phyloP scores from a whole-genome alignment of 108 stramenopile genomes.

The Epipyxis sp. region DNA sequence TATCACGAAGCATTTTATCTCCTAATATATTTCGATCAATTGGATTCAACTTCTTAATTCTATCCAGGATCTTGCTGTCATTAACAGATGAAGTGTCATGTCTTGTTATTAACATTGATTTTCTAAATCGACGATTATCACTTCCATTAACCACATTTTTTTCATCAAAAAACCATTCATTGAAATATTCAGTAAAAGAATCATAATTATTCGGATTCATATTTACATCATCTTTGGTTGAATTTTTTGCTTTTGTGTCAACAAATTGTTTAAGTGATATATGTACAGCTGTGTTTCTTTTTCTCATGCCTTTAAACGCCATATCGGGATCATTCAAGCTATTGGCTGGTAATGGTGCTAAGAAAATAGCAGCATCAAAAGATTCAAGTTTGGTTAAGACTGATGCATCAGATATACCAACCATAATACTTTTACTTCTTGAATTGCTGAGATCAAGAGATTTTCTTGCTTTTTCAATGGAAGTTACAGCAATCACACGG shows the following conservation, averaged over 20 bases:
- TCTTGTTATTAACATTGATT: background rate
- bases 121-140: too few relatives aligned
- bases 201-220: background rate
- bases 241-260: too few relatives aligned
- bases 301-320: too few relatives aligned
- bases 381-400: background rate
- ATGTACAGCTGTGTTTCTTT: too few relatives aligned
- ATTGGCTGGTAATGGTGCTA: too few relatives aligned
- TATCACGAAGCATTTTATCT: slow-evolving; percentile 11
- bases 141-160: background rate
- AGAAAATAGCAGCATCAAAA: background rate
- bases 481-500: slow-evolving; percentile 11
- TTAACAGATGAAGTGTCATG: background rate
- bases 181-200: background rate
- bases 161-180: too few relatives aligned
- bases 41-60: background rate
- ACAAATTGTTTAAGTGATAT: too few relatives aligned
- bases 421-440: background rate
- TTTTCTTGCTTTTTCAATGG: background rate
- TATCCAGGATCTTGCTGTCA: background rate
- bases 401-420: background rate
- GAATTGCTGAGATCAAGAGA: background rate
- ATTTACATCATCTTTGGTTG: background rate
- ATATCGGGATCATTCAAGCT: too few relatives aligned
- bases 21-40: slow-evolving; percentile 3